phyloP scores from a whole-genome alignment of 2,329 filamentous ascomycete species.

The Alternaria angustiovoidea region DNA sequence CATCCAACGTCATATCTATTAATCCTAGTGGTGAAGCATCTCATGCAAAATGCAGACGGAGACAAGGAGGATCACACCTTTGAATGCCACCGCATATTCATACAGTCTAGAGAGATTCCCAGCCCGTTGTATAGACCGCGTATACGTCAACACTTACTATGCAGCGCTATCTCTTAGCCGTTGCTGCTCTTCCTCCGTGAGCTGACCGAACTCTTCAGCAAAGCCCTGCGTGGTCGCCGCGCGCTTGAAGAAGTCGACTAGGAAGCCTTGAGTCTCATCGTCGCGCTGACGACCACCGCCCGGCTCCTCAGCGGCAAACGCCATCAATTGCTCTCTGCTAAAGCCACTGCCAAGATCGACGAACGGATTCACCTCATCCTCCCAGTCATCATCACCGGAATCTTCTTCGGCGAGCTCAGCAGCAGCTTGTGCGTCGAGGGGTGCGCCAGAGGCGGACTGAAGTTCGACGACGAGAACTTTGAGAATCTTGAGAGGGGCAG shows the following conservation, averaged over 20 bases:
- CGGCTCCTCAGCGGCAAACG: slow-evolving; percentile 67
- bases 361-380: slow-evolving; percentile 77
- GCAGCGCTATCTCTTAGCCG: slow-evolving; percentile 55
- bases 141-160: slow-evolving; percentile 6
- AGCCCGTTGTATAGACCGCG: neutral
- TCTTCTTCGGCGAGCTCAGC: slow-evolving; percentile 74
- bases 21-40: neutral
- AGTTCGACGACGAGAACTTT: slow-evolving; percentile 96
- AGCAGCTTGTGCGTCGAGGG: slow-evolving; percentile 66
- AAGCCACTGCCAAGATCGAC: slow-evolving; percentile 73
- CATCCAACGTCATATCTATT: neutral
- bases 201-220: slow-evolving; percentile 61
- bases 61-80: neutral
- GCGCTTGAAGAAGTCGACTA: slow-evolving; percentile 79
- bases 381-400: slow-evolving; percentile 71
- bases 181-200: slow-evolving; percentile 63
- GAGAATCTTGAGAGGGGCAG: slow-evolving; percentile 91
- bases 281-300: slow-evolving; percentile 71
- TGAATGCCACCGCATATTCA: neutral
- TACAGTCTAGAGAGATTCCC: neutral
- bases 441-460: slow-evolving; percentile 75
- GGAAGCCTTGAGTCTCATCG: slow-evolving; percentile 87
- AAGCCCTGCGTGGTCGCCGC: slow-evolving; percentile 64
- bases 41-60: neutral
- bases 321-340: slow-evolving; percentile 76